Base-by-base conservation (phyloP, 2,329 filamentous ascomycete genomes). In the Monascus ruber region DNA sequence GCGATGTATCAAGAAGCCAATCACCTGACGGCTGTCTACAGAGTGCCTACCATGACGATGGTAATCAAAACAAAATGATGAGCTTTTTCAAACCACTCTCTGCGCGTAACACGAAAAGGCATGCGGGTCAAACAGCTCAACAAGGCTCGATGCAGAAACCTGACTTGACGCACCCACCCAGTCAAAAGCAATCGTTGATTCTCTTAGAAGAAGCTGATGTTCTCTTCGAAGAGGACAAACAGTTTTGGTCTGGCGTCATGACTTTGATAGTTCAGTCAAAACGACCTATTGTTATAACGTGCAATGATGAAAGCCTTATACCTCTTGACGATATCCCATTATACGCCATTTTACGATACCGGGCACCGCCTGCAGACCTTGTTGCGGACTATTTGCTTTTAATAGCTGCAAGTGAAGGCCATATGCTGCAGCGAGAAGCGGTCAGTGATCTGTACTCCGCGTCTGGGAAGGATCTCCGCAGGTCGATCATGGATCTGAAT, bases 181-280 rank as follows among this genome's bases (percentile, higher is more conserved):
- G 67, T 25, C 89, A 96, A 59, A 94, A 93, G 52, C 91, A 98
- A 60, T 96, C 89, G 0, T 68, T 98, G 17, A 95, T 98, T 45
- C 70, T 98, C 2, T 70, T 98, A 1, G 91, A 98, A 60, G 91
- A 98, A 62, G 86, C 86, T 0, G 93, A 98, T 54, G 67, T 96
- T 10, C 71, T 98, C 1, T 98, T 91, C 57, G 88, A 94, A 39
- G 89, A 96, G 57, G 91, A 98, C 58, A 89, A 86, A 60, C 82
- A 89, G 46, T 98, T 98, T 55, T 98, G 91, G 91, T 64, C 73
- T 1, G 91, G 85, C 0, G 75, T 96, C 4, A 70, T 84, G 34
- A 74, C 75, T 17, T 73, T 98, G 42, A 85, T 94, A 42, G 67
- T 71, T 6, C 82, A 87, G 50, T 95, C 91, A 0, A 94, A 86